Base-by-base conservation (phyloP, 2,329 filamentous ascomycete species). In the Fusarium drepaniforme region DNA sequence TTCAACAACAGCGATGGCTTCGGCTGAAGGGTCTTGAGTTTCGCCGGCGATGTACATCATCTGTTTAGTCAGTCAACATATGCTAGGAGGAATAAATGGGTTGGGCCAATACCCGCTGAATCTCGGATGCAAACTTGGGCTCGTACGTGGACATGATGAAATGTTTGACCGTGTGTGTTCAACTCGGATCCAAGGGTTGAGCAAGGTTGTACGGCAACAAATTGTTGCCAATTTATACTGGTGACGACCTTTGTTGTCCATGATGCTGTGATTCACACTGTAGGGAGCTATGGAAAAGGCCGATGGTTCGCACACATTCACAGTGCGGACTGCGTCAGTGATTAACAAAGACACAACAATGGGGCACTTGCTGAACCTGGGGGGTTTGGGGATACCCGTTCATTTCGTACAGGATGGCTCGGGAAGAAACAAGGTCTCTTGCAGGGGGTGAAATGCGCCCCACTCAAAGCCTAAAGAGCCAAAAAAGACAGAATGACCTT, bases 1-100 rank as follows among this genome's bases (percentile, higher is more conserved):
- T 82, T 99, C 97, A 73, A 99, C 97, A 78, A 98, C 92, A 53
- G 93, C 93, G 1, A 96, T 98, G 0, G 96, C 98, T 81, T 98
- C 96, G 21, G 92, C 86, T 1, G 95, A 93, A 5, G 72, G 46
- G 2, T 71, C 67, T 7, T 67, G 62, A 5, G 64, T 71, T 49
- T 76, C 74, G 1, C 74, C 74, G 4, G 69, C 72, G 18, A 73
- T 64, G 28, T 66, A 77, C 74, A 76, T 75, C 74, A 77, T 77
- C 74, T 77, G 2, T 2, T 12, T 18, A 23, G 16, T n/a, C 18
- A 9, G 25, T 30, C n/a, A 8, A 21, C 18, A 4, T 1, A 0
- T 58, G 8, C 64, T 16, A 12, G 7, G 13, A 11, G n/a, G 3
- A 8, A 21, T 1, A 33, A 9, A 38, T 58, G 53, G 37, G 37